Base-by-base conservation (phyloP, 1,139 yeast species). In the Pichia sp. region DNA sequence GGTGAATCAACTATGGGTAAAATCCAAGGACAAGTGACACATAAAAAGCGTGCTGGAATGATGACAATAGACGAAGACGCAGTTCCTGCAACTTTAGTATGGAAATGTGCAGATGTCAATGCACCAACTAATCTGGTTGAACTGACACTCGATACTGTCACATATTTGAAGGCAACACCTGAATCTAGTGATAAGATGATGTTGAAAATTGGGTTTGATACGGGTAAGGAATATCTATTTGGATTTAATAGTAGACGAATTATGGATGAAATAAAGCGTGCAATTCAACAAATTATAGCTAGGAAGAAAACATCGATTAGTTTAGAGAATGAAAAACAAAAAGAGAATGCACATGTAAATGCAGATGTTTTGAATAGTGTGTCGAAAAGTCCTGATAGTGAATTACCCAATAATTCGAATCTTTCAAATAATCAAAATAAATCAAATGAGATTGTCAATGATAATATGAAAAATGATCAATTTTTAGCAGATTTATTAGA, bases 161-260 rank as follows among this genome's bases (percentile, higher is more conserved):
- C 68, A n/a, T 73, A 74, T 45, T 61, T 86, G 30, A 86, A 82
- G 55, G 94, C 89, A 1, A 77, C 95, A 1, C 82, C 85, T 20
- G 81, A 83, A 11, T 65, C 77, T 0, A 69, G 78, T 26, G 83
- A 82, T 17, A 81, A 80, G 54, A 76, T 83, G 79, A 74, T 78
- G 62, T 61, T 86, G 39, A 76, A 76, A 55, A 64, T 86, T 22
- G 63, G 74, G 11, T 71, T 77, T 34, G 46, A 39, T 34, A 28
- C 24, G 10, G 43, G 38, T 4, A 48, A 40, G 32, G 48, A 50
- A 23, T 21, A 63, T 36, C 60, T 67, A 34, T 76, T 85, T 48
- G 65, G 83, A 0, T 85, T 85, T 61, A 78, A 73, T 44, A 81
- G 80, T 54, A 64, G 93, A 44, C 77, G 77, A 19, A 79, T 84